Conservation (phyloP, 1,284 basidiomycete genomes). For the Boletus semigastroideus region DNA sequence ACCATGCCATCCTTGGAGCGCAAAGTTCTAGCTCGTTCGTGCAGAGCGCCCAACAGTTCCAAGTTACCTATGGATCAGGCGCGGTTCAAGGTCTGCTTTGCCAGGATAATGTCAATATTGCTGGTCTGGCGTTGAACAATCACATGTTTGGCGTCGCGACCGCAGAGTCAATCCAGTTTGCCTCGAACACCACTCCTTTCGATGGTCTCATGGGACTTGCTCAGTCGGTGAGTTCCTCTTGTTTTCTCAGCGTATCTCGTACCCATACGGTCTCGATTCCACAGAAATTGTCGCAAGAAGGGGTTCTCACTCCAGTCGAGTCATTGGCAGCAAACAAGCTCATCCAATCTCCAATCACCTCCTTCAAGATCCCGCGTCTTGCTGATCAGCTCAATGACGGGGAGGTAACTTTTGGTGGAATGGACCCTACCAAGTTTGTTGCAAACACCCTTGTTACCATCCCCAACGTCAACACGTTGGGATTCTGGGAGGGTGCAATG, state of each 20-base stretch:
- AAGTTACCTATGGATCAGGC: constrained; percentile 79
- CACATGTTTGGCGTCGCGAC: constrained; percentile 77
- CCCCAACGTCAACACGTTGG: constrained; percentile 56
- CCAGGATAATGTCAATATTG: constrained; percentile 67
- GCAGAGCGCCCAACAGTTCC: constrained; percentile 54
- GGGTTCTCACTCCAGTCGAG: constrained; percentile 72
- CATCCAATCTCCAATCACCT: constrained; percentile 70
- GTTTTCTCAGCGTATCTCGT: not conserved
- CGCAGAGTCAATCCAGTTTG: constrained; percentile 65
- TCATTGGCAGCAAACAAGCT: constrained; percentile 60
- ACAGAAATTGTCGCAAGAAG: constrained; percentile 64
- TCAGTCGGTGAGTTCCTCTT: constrained; percentile 50
- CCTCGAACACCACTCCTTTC: constrained; percentile 52
- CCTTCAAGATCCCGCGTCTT: constrained; percentile 79
- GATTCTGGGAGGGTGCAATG: constrained; percentile 80
- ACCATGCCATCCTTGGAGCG: constrained; percentile 69
- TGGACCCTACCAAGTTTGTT: constrained; percentile 72
- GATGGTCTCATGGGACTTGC: constrained; percentile 88
- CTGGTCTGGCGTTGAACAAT: constrained; percentile 57
- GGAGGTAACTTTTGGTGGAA: constrained; percentile 77
- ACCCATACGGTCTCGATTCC: not conserved
- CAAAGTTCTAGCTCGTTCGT: constrained; percentile 66
- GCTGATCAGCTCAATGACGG: constrained; percentile 77
- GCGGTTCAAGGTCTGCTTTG: constrained; percentile 65
- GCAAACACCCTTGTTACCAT: constrained; percentile 53